phyloP scores from a whole-genome alignment of 2,329 filamentous ascomycete species.

The Alternaria sp. region DNA sequence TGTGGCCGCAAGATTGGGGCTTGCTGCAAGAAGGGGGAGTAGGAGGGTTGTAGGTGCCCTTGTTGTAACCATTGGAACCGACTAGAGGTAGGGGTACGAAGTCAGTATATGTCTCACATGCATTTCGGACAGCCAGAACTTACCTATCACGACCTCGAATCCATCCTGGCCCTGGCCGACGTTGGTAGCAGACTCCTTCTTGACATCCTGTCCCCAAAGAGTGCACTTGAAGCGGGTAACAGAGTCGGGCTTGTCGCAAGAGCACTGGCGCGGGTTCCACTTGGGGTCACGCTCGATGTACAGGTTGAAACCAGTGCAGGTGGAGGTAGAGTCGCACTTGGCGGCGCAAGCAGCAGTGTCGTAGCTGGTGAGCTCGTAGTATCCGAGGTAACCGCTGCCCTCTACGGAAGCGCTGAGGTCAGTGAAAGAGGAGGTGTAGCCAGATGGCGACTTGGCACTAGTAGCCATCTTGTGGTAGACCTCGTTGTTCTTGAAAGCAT shows the following conservation, averaged over 20 bases:
- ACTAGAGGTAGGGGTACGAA: conserved; percentile 7
- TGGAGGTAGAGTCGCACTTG: conserved; percentile 24
- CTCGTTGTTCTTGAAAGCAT: conserved; percentile 30
- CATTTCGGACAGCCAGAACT: neutral
- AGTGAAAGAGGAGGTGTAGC: conserved; percentile 27
- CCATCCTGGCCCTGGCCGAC: conserved; percentile 23
- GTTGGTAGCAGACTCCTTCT: conserved; percentile 28
- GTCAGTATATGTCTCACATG: neutral
- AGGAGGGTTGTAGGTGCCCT: conserved; percentile 24
- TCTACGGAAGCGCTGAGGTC: conserved; percentile 25
- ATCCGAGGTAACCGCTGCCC: conserved; percentile 30
- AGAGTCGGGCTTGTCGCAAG: conserved; percentile 26
- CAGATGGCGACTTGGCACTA: conserved; percentile 26
- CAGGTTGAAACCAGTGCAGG: conserved; percentile 37
- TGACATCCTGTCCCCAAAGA: conserved; percentile 31
- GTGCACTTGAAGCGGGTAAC: conserved; percentile 34
- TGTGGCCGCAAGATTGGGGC: conserved; percentile 28
- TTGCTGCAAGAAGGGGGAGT: conserved; percentile 28
- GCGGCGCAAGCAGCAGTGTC: conserved; percentile 24
- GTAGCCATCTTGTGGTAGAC: conserved; percentile 32
- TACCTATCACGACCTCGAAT: conserved; percentile 37
- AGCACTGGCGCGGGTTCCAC: conserved; percentile 33
- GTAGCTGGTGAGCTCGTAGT: conserved; percentile 33
- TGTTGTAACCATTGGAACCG: conserved; percentile 43
- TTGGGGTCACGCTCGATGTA: conserved; percentile 34